Base-by-base conservation (phyloP, 1,139 yeast genomes). In the Pichia sp. region DNA sequence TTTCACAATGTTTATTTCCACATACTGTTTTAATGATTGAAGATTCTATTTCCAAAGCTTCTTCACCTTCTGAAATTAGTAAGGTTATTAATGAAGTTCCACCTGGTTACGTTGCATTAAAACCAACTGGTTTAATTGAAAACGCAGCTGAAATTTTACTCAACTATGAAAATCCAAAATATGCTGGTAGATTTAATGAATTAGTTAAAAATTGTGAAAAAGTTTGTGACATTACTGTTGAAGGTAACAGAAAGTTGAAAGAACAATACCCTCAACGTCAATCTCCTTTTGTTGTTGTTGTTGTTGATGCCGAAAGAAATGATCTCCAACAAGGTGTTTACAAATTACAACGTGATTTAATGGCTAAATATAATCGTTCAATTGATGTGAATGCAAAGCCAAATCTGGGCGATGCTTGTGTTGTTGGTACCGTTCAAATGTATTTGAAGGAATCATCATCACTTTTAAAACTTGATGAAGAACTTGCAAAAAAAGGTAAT, bases 401-500 rank as follows among this genome's bases (percentile, higher is more conserved):
- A 42, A 42, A 47, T 11, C 30, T 53, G n/a, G 56, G 56, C n/a
- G 83, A 85, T 11, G 73, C 81, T 30, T 80, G 87, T 30, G 88
- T 89, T 31, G 87, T 88, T 52, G 98, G 98, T 42, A 93, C 99
- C 19, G 79, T 93, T 68, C 99, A 93, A 72, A 83, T 91, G 89
- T 93, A 93, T 70, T 76, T 93, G 64, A 80, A 83, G 50, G 88
- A 83, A 57, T 81, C 96, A 1, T 69, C 83, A 2, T 75, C 75
- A 31, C 77, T 87, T 60, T 73, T 91, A 58, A 70, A 80, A 39
- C 59, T 70, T 45, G 97, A 91, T 66, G 80, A 82, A 59, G 71
- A 74, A 56, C 73, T 83, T 56, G 96, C 98, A 16, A 63, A 70
- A 55, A 69, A 77, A 54, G 76, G 78, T 56, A 74, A 76, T 54